A percentile compares a stretch with the other conserved stretches of the same genome.
Evolutionary conservation across 768 basidiomycete species (phyloP).

Genomic region (Lentinula lateritia): DNA sequence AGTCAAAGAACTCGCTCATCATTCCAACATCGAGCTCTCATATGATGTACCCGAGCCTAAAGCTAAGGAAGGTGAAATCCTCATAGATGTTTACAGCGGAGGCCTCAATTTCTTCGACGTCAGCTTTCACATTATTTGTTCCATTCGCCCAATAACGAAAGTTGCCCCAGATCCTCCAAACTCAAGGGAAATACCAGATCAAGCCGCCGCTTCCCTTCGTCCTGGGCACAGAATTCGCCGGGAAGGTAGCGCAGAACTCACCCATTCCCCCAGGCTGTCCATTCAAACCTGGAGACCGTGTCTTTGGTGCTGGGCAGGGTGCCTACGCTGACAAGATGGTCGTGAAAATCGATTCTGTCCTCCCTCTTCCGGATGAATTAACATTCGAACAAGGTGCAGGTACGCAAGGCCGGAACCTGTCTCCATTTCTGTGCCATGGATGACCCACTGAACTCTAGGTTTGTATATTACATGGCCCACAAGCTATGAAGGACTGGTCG

Average conservation of each 20-base stretch:
- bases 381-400: conserved; percentile 85
- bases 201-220: conserved; percentile 84
- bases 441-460: neutral
- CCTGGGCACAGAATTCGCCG: conserved; percentile 78
- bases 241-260: conserved; percentile 52
- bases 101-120: conserved; percentile 79
- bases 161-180: conserved; percentile 62
- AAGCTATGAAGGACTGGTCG: conserved; percentile 86
- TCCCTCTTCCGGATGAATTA: conserved; percentile 70
- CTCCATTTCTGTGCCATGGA: neutral
- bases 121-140: conserved; percentile 10
- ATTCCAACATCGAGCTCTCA: conserved; percentile 52
- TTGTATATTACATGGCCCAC: conserved; percentile 90
- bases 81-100: conserved; percentile 73
- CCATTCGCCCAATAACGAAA: neutral
- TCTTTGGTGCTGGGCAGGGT: conserved; percentile 79
- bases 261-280: conserved; percentile 77
- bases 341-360: conserved; percentile 41
- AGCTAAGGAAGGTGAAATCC: conserved; percentile 45
- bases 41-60: conserved; percentile 55
- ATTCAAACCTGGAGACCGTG: conserved; percentile 77
- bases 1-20: conserved; percentile 64
- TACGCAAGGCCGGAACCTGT: conserved; percentile 20
- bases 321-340: conserved; percentile 74
- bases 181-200: conserved; percentile 84